These are phyloP conservation scores for Immersiporthe knoxdaviesiana DNA, from an alignment of 2,329 filamentous ascomycete species.

Conservation along the genomic window DNA sequence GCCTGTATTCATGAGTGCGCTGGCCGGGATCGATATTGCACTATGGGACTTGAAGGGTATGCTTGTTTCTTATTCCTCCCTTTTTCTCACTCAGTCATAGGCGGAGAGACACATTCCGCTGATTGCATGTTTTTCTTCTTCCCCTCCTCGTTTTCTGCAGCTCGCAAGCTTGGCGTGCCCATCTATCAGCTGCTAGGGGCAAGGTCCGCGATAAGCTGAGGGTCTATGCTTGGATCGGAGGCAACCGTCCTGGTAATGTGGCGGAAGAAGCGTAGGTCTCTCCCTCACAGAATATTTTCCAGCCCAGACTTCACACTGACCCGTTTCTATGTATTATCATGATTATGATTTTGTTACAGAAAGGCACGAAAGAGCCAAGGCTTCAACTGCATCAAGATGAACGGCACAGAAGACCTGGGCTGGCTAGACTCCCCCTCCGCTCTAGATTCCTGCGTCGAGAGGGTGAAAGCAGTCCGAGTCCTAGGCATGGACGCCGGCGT, in stretches of 20 bases:
- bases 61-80: background rate
- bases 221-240: slow-evolving; percentile 73
- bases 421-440: slow-evolving; percentile 67
- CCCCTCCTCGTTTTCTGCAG: too few relatives aligned
- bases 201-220: slow-evolving; percentile 65
- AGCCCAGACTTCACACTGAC: background rate
- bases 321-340: background rate
- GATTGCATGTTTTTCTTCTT: background rate
- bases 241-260: slow-evolving; percentile 65
- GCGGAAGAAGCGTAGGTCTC: slow-evolving; percentile 52
- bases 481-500: slow-evolving; percentile 67
- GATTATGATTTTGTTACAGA: slow-evolving; percentile 35
- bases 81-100: background rate
- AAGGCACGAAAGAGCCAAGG: slow-evolving; percentile 57
- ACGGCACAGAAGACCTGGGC: slow-evolving; percentile 67
- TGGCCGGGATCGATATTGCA: slow-evolving; percentile 70
- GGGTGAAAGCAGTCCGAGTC: slow-evolving; percentile 65
- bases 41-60: slow-evolving; percentile 67
- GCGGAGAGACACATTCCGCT: background rate
- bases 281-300: background rate
- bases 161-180: slow-evolving; percentile 51
- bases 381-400: slow-evolving; percentile 67
- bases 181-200: slow-evolving; percentile 69
- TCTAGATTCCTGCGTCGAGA: slow-evolving; percentile 60
- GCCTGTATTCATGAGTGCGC: slow-evolving; percentile 70